phyloP scores from a whole-genome alignment of 1,139 yeast species.

The Yamadazyma aaseri region DNA sequence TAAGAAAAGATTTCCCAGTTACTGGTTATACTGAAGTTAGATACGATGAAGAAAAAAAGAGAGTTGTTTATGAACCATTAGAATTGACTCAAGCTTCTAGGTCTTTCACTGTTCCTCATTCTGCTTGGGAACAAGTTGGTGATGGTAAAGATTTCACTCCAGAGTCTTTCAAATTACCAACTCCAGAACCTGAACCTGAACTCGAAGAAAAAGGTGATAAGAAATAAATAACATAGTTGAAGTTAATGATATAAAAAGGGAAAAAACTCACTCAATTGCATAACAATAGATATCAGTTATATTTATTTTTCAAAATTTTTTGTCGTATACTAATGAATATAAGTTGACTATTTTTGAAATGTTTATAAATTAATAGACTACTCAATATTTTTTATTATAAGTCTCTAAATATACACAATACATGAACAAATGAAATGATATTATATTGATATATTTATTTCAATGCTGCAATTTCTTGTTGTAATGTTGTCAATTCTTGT shows the following conservation, averaged over 20 bases:
- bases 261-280: too few relatives aligned
- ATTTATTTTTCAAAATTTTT: background rate
- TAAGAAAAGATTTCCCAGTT: slow-evolving; percentile 90
- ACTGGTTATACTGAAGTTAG: slow-evolving; percentile 89
- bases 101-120: slow-evolving; percentile 82
- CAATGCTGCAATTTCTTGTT: slow-evolving; percentile 26
- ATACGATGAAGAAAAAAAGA: slow-evolving; percentile 87
- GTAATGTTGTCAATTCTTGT: slow-evolving; percentile 48
- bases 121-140: slow-evolving; percentile 92
- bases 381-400: too few relatives aligned
- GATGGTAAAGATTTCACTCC: slow-evolving; percentile 84
- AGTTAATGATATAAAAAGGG: background rate
- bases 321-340: slow-evolving; percentile 2
- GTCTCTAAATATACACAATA: too few relatives aligned
- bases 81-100: slow-evolving; percentile 92
- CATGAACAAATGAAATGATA: too few relatives aligned
- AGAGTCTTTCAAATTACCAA: slow-evolving; percentile 75
- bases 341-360: slow-evolving; percentile 1
- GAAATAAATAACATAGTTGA: slow-evolving; percentile 13
- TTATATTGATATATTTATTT: too few relatives aligned
- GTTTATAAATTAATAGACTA: too few relatives aligned
- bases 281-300: background rate
- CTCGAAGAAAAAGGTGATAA: slow-evolving; percentile 38
- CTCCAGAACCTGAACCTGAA: slow-evolving; percentile 76
- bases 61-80: slow-evolving; percentile 85